Base-by-base conservation (phyloP, 768 basidiomycete species). In the Inosperma sp. region DNA sequence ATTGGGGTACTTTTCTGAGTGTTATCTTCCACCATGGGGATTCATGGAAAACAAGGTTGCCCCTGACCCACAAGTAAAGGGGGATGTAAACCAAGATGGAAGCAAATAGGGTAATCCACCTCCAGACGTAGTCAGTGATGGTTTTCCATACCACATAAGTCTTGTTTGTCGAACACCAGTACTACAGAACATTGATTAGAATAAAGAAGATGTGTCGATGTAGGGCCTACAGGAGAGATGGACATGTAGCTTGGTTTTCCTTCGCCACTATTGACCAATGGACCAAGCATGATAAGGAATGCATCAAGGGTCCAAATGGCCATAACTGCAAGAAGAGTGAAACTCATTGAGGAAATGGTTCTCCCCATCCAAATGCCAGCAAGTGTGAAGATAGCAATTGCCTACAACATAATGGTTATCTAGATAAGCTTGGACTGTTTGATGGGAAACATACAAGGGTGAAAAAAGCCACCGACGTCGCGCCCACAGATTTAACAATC, bases 51-150 rank as follows among this genome's bases (percentile, higher is more conserved):
- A 26, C 17, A 2, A 48, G 35, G 16, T 48, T 37, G 0, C 46
- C 46, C 2, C 46, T 16, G 34, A 48, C 37, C 46, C 46, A 48
- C 23, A 48, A 7, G 19, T 27, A 48, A 17, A 48, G 34, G 9
- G 34, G 17, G 3, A 27, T 9, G 9, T 48, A 48, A 6, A 48
- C 6, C 16, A 48, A 19, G 3, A 48, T 13, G 1, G 35, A 48
- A 1, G 36, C 4, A 0, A 4, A 1, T 2, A 48, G 3, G 14
- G 35, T 7, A 3, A 37, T 5, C 46, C 34, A 48, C 4, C 26
- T 2, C 34, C 34, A 48, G 2, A 48, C 5, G 5, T 48, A 48
- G 21, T 48, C 34, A 2, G 29, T 1, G 0, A 0, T 25, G 4
- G 27, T 2, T 10, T 35, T 34, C 45, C 45, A 47, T 17, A n/a